Base-by-base conservation (phyloP, 2,329 filamentous ascomycete genomes). In the Lachnellula subtilissima region DNA sequence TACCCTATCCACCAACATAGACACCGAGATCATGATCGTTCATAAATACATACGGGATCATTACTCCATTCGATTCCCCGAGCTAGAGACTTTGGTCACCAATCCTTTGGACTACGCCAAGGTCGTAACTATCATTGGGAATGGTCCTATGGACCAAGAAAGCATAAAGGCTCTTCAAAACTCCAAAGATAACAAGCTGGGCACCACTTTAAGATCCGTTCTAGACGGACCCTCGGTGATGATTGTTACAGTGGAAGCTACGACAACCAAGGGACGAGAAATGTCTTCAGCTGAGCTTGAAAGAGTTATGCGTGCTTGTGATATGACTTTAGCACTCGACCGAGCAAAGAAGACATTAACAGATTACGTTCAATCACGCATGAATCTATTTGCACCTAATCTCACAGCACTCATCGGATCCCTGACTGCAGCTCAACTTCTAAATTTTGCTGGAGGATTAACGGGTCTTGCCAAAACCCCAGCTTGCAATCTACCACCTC, bases 21-120 rank as follows among this genome's bases (percentile, higher is more conserved):
- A 96, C 64, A 90, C 89, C 69, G 93, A 97, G 72, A 89, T 97
- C 47, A 88, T 89, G 36, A 82, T 94, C 7, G 89, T 97, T 22
- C 94, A 99, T 78, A 99, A 99, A 74, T 95, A 91, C 72, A 91
- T 97, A 57, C 85, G 93, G 67, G 94, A 99, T 68, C 91, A 97
- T 73, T 99, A 99, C 75, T 96, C 92, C 9, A 81, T 88, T 17
- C 85, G 93, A 58, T 99, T 97, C 67, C 93, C 94, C 0, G 93
- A 97, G 73, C 82, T 99, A 42, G 94, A 99, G 72, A 82, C 82
- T 19, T 82, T 99, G 36, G 87, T 99, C 58, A 91, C 89, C 55
- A 96, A 93, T 66, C 91, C 94, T 1, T 80, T 97, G 50, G 91
- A 97, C 70, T 99, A 97, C 74, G 91, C 93, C 28, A 96, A 96